A percentile compares a stretch with the other conserved stretches of the same genome.
Evolutionary conservation across 148 eudicot genomes (phyloP).

Genomic region (Beta vulgaris): DNA sequence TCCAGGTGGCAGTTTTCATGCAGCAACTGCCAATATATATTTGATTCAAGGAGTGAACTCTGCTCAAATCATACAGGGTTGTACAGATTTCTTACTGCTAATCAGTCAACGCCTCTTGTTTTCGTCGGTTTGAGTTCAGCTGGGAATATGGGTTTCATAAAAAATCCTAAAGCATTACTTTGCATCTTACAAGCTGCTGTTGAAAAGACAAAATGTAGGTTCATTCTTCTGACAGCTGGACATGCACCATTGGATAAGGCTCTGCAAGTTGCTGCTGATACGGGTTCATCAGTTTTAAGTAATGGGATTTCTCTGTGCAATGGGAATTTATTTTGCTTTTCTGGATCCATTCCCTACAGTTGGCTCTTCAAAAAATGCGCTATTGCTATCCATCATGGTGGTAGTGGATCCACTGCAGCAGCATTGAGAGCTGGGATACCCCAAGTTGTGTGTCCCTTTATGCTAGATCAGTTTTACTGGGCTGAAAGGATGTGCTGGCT

Average conservation of each 20-base stretch:
- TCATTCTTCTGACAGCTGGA: constrained; percentile 75
- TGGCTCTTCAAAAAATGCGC: constrained; percentile 87
- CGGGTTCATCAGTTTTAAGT: constrained; percentile 31
- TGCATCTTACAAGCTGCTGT: constrained; percentile 49
- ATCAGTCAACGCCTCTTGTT: constrained; percentile 49
- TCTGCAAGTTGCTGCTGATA: constrained; percentile 42
- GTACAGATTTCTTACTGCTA: constrained; percentile 42
- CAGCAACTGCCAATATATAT: constrained; percentile 47
- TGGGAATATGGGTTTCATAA: constrained; percentile 88
- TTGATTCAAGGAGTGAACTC: constrained; percentile 36
- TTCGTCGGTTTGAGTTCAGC: constrained; percentile 78
- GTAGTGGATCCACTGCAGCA: constrained; percentile 98
- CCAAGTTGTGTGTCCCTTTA: constrained; percentile 84
- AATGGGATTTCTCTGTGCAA: constrained; percentile 51
- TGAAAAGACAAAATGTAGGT: constrained; percentile 46
- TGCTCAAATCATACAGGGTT: constrained; percentile 59
- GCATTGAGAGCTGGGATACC: constrained; percentile 89
- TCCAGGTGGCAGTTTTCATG: constrained; percentile 88
- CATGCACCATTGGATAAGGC: constrained; percentile 67
- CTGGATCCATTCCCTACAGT: constrained; percentile 76
- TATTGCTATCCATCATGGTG: constrained; percentile 89
- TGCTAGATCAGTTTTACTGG: constrained; percentile 96
- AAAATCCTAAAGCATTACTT: constrained; percentile 62
- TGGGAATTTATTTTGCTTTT: constrained; percentile 66
- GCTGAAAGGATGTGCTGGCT: constrained; percentile 98